A percentile compares a stretch with the other conserved stretches of the same genome.
Evolutionary conservation across 768 basidiomycete species (phyloP).

Genomic region (Calocybe indica): DNA sequence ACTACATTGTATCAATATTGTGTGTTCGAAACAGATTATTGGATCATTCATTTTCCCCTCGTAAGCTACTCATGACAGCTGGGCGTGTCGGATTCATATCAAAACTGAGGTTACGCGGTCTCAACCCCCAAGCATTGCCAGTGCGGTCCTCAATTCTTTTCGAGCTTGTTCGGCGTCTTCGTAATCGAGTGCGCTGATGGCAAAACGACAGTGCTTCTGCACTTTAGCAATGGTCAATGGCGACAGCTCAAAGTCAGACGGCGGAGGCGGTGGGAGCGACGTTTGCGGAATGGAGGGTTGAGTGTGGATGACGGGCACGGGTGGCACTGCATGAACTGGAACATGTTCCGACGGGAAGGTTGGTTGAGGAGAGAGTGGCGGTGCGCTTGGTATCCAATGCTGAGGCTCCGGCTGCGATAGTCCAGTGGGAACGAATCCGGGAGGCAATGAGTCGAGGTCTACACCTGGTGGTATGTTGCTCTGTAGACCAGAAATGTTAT

Average conservation of each 20-base stretch:
- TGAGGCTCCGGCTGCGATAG: not conserved
- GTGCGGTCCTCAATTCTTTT: conserved; percentile 73
- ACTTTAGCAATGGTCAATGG: conserved; percentile 62
- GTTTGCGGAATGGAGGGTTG: conserved; percentile 11
- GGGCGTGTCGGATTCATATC: too few relatives aligned
- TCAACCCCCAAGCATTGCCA: conserved; percentile 58
- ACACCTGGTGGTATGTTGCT: conserved; percentile 2
- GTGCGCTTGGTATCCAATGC: not conserved
- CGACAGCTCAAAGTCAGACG: conserved; percentile 43
- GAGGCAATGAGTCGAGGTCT: conserved; percentile 8
- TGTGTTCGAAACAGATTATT: too few relatives aligned
- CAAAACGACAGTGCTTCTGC: conserved; percentile 91
- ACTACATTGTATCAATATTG: too few relatives aligned
- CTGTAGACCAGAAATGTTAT: not conserved
- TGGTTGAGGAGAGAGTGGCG: too few relatives aligned
- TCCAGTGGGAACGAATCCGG: conserved; percentile 11
- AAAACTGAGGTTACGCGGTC: too few relatives aligned
- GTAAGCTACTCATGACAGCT: too few relatives aligned
- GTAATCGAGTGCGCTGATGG: conserved; percentile 93
- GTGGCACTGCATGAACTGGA: too few relatives aligned
- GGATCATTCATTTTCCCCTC: too few relatives aligned
- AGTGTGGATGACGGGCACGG: too few relatives aligned
- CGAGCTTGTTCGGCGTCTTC: conserved; percentile 87
- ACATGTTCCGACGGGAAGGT: too few relatives aligned
- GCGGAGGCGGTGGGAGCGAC: conserved; percentile 19